Conservation (phyloP, 1,284 basidiomycete species). For the Heterobasidion irregulare region DNA sequence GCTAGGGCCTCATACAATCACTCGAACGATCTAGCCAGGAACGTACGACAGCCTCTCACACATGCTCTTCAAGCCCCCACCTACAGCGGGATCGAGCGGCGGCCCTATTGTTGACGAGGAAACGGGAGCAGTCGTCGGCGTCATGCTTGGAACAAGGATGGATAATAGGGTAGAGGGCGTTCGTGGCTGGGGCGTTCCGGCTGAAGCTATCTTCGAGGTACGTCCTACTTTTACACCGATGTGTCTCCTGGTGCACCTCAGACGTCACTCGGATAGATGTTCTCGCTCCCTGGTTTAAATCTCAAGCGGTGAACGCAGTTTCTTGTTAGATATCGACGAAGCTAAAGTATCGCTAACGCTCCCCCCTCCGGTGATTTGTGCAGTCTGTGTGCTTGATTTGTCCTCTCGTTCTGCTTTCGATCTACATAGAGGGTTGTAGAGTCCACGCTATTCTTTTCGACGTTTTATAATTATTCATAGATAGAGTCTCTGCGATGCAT, state of each 20-base stretch:
- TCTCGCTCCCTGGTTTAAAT: constrained; percentile 14
- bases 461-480: not conserved
- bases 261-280: constrained; percentile 3
- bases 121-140: constrained; percentile 59
- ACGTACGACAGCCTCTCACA: constrained; percentile 63
- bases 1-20: not conserved
- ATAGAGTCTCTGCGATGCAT: not conserved
- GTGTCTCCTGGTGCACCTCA: not conserved
- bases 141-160: constrained; percentile 59
- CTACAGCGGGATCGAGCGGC: constrained; percentile 63
- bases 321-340: not conserved
- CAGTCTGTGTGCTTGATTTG: too few relatives aligned
- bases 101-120: constrained; percentile 62
- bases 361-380: too few relatives aligned
- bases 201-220: constrained; percentile 63
- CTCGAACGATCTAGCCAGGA: constrained; percentile 38
- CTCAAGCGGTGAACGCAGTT: constrained; percentile 12
- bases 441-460: too few relatives aligned
- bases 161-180: constrained; percentile 47
- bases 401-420: too few relatives aligned
- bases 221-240: constrained; percentile 5
- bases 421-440: too few relatives aligned
- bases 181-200: constrained; percentile 62
- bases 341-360: not conserved
- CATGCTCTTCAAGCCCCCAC: constrained; percentile 46